Evolutionary conservation across 768 basidiomycete species (phyloP).

Genomic region (Harrya chromipes): DNA sequence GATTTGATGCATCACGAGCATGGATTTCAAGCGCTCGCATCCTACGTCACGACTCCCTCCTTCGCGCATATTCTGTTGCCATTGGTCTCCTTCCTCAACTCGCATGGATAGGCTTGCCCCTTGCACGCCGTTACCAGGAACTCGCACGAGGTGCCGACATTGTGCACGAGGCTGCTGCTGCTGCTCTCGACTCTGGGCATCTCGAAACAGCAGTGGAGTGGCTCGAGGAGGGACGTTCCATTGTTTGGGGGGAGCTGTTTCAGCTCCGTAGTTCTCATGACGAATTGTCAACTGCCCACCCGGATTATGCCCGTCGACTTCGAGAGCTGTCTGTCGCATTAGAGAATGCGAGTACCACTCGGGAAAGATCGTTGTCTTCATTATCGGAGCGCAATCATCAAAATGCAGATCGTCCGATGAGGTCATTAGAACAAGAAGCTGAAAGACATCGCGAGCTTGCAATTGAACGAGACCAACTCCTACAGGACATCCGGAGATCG

Average conservation of each 20-base stretch:
- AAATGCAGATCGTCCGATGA: no score
- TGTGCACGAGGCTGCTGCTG: not conserved
- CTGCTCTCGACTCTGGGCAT: not conserved
- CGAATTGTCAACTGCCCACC: no score
- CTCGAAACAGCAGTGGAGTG: not conserved
- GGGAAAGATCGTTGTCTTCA: no score
- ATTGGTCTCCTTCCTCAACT: not conserved
- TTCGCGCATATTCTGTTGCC: not conserved
- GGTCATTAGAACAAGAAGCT: no score
- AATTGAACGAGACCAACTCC: not conserved
- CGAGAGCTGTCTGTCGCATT: no score
- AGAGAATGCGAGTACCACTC: no score
- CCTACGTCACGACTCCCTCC: not conserved
- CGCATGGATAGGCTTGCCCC: not conserved
- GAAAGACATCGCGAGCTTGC: no score
- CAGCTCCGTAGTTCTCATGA: no score
- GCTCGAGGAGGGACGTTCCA: no score
- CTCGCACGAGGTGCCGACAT: not conserved
- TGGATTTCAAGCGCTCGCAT: not conserved
- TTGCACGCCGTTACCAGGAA: not conserved
- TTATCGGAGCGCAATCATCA: no score
- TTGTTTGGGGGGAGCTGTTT: no score
- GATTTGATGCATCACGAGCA: not conserved
- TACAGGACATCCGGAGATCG: not conserved
- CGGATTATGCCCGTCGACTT: no score